Conservation (phyloP, 768 basidiomycete genomes). For the Leccinum sublutescens region DNA sequence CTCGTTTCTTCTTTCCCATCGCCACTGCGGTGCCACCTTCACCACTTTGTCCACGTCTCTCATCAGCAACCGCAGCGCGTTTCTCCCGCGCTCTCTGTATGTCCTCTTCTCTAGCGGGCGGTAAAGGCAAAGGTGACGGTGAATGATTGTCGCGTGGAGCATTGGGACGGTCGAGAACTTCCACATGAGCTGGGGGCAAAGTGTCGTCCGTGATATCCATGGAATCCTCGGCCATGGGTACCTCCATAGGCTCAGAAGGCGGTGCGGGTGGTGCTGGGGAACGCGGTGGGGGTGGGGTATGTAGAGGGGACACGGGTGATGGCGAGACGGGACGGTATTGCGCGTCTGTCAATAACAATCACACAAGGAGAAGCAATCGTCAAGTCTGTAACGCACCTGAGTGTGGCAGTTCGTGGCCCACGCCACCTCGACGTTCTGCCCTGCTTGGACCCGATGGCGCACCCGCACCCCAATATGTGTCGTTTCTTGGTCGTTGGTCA, state of each 20-base stretch:
- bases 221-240: conserved; percentile 11
- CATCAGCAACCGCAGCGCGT: conserved; percentile 14
- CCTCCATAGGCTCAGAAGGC: conserved; percentile 39
- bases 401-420: conserved; percentile 6
- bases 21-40: not conserved
- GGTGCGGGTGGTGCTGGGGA: conserved; percentile 29
- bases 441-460: conserved; percentile 8
- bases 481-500: conserved; percentile 37
- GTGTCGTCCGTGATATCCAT: conserved; percentile 26
- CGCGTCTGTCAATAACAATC: conserved; percentile 9
- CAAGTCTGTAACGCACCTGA: conserved; percentile 8
- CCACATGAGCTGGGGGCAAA: conserved; percentile 37
- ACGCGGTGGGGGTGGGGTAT: conserved; percentile 19
- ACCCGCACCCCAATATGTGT: conserved; percentile 15
- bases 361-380: not conserved
- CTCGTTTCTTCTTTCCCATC: conserved; percentile 36
- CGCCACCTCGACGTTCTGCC: conserved; percentile 4
- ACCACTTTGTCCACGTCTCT: conserved; percentile 1
- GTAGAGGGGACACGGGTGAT: conserved; percentile 23
- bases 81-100: conserved; percentile 27
- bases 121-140: conserved; percentile 38
- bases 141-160: conserved; percentile 49
- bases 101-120: conserved; percentile 31
- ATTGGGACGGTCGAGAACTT: conserved; percentile 45
- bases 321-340: conserved; percentile 25